phyloP scores from a whole-genome alignment of 768 basidiomycete species.

The Lenzites betulinus region DNA sequence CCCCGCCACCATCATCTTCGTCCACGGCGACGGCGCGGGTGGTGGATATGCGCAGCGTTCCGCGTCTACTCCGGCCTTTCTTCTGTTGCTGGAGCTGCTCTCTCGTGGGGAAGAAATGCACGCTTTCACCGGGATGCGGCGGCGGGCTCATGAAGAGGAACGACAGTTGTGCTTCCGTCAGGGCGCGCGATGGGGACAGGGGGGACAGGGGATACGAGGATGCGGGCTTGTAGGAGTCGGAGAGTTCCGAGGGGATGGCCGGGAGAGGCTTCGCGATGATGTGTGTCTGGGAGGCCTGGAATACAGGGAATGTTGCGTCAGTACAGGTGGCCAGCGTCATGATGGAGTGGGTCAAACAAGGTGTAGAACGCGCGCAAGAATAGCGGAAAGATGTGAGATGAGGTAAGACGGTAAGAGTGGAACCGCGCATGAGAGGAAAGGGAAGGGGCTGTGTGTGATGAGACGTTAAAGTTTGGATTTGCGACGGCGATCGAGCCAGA shows the following conservation, averaged over 20 bases:
- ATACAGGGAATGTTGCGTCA: not conserved
- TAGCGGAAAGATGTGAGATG: not conserved
- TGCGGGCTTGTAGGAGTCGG: not conserved
- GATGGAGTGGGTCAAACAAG: not conserved
- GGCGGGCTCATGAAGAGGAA: slow-evolving; percentile 6
- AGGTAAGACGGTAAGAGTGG: not conserved
- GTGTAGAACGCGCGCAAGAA: not conserved
- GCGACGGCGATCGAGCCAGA: too few relatives aligned
- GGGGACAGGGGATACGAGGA: slow-evolving; percentile 5
- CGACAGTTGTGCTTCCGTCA: slow-evolving; percentile 15
- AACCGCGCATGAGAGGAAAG: too few relatives aligned
- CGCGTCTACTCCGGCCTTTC: not conserved
- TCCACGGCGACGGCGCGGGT: too few relatives aligned
- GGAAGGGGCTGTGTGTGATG: too few relatives aligned
- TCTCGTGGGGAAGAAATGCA: slow-evolving; percentile 13
- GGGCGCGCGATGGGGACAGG: slow-evolving; percentile 7
- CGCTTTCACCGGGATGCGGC: slow-evolving; percentile 5
- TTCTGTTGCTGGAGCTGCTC: not conserved
- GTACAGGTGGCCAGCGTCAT: not conserved
- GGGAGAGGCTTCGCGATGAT: slow-evolving; percentile 7
- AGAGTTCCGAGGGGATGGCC: not conserved
- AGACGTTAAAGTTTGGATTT: too few relatives aligned
- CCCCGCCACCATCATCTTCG: not conserved
- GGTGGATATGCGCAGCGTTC: slow-evolving; percentile 15
- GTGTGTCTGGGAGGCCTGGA: not conserved